These are phyloP conservation scores for Hypocreales sp. DNA, from an alignment of 2,329 filamentous ascomycete genomes.

Conservation along the genomic window DNA sequence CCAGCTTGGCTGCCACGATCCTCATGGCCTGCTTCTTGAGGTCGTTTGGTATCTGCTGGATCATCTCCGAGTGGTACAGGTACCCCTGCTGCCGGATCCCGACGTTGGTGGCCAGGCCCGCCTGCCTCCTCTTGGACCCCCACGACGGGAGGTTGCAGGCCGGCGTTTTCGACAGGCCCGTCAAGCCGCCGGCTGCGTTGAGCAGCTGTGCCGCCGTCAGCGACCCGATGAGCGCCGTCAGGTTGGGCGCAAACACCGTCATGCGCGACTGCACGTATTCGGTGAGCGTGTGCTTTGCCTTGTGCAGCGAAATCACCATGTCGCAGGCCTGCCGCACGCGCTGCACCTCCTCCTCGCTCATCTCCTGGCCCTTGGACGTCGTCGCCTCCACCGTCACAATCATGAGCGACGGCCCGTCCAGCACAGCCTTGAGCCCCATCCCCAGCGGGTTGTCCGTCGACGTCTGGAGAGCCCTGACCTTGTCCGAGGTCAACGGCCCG, in stretches of 20 bases:
- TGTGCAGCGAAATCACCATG: conserved; percentile 77
- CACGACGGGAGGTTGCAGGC: conserved; percentile 85
- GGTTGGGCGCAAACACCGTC: conserved; percentile 87
- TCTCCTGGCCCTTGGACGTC: conserved; percentile 66
- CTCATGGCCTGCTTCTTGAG: conserved; percentile 88
- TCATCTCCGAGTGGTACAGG: conserved; percentile 81
- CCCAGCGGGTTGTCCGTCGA: conserved; percentile 67
- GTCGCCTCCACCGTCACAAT: conserved; percentile 91
- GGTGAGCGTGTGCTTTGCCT: conserved; percentile 71
- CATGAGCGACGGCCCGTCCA: conserved; percentile 87
- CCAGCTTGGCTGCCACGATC: conserved; percentile 83
- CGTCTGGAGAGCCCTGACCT: conserved; percentile 64
- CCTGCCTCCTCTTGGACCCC: conserved; percentile 75
- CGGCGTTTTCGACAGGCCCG: conserved; percentile 78
- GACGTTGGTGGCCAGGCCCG: conserved; percentile 83
- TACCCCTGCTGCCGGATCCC: conserved; percentile 85
- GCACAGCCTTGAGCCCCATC: conserved; percentile 58
- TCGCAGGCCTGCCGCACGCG: conserved; percentile 65
- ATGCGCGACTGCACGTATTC: conserved; percentile 96
- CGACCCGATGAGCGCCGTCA: conserved; percentile 81
- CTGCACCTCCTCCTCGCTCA: conserved; percentile 60
- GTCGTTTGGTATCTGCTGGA: conserved; percentile 70
- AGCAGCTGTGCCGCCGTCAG: conserved; percentile 92
- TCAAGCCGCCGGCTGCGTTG: conserved; percentile 80
- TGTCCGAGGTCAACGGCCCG: conserved; percentile 66